Base-by-base conservation (phyloP, 805 yeast genomes). In the Candida glaebosa region DNA sequence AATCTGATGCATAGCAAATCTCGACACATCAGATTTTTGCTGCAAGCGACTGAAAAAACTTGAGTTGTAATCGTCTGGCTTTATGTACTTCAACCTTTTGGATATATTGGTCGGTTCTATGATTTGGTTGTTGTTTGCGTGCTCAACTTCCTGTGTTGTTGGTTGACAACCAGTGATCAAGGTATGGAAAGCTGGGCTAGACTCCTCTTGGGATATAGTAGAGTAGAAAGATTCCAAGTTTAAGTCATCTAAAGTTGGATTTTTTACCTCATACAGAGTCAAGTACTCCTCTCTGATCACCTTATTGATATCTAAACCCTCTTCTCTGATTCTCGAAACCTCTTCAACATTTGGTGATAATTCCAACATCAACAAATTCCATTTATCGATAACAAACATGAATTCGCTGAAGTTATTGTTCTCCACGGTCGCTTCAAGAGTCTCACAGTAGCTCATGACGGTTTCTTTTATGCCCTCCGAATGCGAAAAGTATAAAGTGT, bases 1-100 rank as follows among this genome's bases (percentile, higher is more conserved):
- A 3, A 90, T 47, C 53, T 84, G 93, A 52, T 85, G 90, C 39
- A 82, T 56, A 18, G 79, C 65, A 37, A 51, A 65, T 34, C 71
- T 51, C 3, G 70, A 64, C 9, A 64, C 38, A 4, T 47, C 41
- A 1, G 42, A 43, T 46, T 55, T 61, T 10, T 48, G 36, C 31
- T 43, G 44, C 4, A 65, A 42, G 33, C 53, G 40, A 6, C 42
- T 28, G 37, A 53, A 56, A 39, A 65, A 64, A 6, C 47, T 47
- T 2, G 24, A 12, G 1, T 39, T 41, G 38, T 56, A 64, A 15
- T 47, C 47, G 0, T 44, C 46, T 0, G 69, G 69, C 41, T 48
- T 51, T 14, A 41, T 12, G 5, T 41, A 41, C 14, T 37, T 35
- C 10, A 25, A 18, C 22, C 7, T 17, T 12, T 39, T 31, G 19